phyloP scores from a whole-genome alignment of 768 basidiomycete species.

The Boletus bicolor region DNA sequence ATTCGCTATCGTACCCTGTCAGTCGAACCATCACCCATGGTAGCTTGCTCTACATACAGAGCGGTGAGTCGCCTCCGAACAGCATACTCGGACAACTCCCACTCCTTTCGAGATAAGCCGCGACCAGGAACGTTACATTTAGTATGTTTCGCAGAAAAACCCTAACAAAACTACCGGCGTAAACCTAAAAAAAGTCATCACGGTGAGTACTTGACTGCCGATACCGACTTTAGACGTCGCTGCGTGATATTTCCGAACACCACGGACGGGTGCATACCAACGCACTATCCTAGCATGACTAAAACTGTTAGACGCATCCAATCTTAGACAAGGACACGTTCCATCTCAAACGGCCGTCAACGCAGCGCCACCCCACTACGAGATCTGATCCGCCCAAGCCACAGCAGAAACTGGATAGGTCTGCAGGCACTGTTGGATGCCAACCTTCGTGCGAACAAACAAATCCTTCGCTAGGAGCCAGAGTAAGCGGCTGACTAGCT shows the following conservation, averaged over 20 bases:
- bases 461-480: no score
- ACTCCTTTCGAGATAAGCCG: neutral
- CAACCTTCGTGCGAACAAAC: no score
- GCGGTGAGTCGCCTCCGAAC: neutral
- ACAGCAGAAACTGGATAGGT: no score
- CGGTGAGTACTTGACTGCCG: neutral
- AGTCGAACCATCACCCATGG: neutral
- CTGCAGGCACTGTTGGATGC: no score
- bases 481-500: no score
- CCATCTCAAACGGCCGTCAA: neutral
- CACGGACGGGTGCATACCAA: neutral
- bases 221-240: neutral
- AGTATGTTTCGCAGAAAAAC: no score
- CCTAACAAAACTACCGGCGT: neutral
- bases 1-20: no score
- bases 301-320: neutral
- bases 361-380: neutral
- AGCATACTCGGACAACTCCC: neutral
- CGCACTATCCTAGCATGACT: neutral
- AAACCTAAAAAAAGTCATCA: neutral
- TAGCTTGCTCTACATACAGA: neutral
- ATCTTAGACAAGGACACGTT: neutral
- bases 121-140: neutral
- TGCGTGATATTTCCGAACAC: neutral
- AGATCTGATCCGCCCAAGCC: no score